These are phyloP conservation scores for Iris macrosiphon DNA, from an alignment of 106 monocot species.

Conservation along the genomic window DNA sequence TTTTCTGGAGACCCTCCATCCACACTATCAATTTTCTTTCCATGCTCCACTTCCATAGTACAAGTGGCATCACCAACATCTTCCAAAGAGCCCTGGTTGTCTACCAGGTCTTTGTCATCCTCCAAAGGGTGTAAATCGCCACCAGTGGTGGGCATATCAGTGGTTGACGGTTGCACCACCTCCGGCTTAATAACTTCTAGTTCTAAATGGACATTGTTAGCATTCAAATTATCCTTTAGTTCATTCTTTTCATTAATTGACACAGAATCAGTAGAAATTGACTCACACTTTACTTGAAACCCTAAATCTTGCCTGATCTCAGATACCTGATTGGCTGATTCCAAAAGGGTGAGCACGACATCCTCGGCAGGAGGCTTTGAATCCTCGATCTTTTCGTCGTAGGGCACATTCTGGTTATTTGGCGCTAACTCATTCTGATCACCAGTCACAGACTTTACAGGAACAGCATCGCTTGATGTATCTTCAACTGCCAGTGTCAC, in stretches of 20 bases:
- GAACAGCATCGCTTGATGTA: not conserved
- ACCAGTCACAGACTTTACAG: slow-evolving; percentile 1
- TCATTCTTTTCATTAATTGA: slow-evolving; percentile 80
- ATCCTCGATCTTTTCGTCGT: slow-evolving; percentile 19
- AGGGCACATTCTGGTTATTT: not conserved
- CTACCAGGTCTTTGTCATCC: slow-evolving; percentile 35
- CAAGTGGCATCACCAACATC: slow-evolving; percentile 5
- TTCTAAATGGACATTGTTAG: slow-evolving; percentile 87
- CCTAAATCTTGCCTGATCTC: slow-evolving; percentile 75
- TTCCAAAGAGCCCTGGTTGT: slow-evolving; percentile 38
- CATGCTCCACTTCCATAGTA: slow-evolving; percentile 20
- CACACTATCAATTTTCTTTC: slow-evolving; percentile 35
- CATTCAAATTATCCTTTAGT: slow-evolving; percentile 87
- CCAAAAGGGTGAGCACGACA: slow-evolving; percentile 7
- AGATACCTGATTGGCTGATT: slow-evolving; percentile 71
- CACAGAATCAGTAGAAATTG: slow-evolving; percentile 73
- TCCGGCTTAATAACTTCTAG: slow-evolving; percentile 68
- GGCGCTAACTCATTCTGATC: slow-evolving; percentile 4
- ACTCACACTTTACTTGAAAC: slow-evolving; percentile 72
- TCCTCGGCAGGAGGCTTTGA: slow-evolving; percentile 29
- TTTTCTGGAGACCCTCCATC: slow-evolving; percentile 50
- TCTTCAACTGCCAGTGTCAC: slow-evolving; percentile 12
- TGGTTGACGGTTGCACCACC: slow-evolving; percentile 56
- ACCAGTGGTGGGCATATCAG: slow-evolving; percentile 29
- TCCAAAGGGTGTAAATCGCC: slow-evolving; percentile 30